A percentile compares a stretch with the other conserved stretches of the same genome.
These are phyloP conservation scores for Microbotryum scabiosae DNA, from an alignment of 1,284 basidiomycete genomes.

Conservation along the genomic window DNA sequence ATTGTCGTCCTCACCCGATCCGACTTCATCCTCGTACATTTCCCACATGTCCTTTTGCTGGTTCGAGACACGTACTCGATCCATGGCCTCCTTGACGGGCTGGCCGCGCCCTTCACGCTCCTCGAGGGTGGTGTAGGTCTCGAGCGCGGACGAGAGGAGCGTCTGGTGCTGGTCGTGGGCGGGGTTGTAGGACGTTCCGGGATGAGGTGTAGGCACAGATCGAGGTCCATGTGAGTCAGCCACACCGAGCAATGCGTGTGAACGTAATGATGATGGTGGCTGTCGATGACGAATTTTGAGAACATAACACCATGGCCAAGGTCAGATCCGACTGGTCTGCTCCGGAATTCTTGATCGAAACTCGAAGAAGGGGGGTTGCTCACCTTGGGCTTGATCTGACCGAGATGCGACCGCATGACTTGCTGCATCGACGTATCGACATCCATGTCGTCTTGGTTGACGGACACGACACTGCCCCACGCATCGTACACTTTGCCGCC, in stretches of 20 bases:
- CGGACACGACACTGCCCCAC: conserved; percentile 47
- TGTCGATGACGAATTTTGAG: neutral
- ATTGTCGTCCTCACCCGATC: conserved; percentile 40
- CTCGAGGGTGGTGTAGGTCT: conserved; percentile 41
- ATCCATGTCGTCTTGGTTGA: conserved; percentile 40
- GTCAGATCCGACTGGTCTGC: neutral
- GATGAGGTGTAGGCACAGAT: conserved; percentile 66
- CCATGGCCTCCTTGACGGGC: conserved; percentile 50
- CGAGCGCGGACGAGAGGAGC: conserved; percentile 58
- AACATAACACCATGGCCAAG: neutral
- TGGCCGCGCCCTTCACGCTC: conserved; percentile 55
- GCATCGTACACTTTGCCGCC: conserved; percentile 63
- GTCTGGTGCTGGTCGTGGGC: conserved; percentile 64
- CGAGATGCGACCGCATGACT: neutral
- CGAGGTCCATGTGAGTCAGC: conserved; percentile 38
- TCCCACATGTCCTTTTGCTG: conserved; percentile 40
- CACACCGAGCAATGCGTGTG: conserved; percentile 28
- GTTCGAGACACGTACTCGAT: conserved; percentile 44
- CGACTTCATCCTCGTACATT: conserved; percentile 46
- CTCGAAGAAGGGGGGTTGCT: neutral
- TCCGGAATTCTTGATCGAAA: too few relatives aligned
- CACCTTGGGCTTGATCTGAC: conserved; percentile 13
- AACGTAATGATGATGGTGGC: conserved; percentile 21
- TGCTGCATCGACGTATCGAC: conserved; percentile 43
- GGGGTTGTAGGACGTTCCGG: conserved; percentile 92